A percentile compares a stretch with the other conserved stretches of the same genome.
Conservation (phyloP, 148 eudicot species). For the Vaccinium myrtillus region DNA sequence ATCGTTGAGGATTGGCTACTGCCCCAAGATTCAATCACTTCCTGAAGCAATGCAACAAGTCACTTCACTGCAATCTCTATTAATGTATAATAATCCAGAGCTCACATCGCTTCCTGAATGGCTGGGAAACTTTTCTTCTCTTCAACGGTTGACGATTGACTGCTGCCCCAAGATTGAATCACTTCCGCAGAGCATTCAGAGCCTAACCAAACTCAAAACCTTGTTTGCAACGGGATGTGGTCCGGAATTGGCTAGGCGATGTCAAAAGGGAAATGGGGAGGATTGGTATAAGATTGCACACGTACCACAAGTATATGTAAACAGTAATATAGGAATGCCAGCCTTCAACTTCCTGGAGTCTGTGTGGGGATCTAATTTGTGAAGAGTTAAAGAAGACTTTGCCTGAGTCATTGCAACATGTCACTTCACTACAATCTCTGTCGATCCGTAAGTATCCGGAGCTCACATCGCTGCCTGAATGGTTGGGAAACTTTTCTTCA, state of each 20-base stretch:
- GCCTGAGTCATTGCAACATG: not conserved
- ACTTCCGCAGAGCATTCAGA: no score
- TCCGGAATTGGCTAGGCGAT: no score
- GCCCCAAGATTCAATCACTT: no score
- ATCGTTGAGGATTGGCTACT: no score
- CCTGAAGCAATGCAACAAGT: not conserved
- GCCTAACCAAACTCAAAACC: no score
- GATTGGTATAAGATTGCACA: no score
- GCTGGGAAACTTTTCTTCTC: constrained; percentile 6
- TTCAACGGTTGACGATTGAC: not conserved
- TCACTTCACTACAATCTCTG: not conserved
- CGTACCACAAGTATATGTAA: no score
- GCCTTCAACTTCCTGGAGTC: no score
- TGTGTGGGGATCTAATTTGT: not conserved
- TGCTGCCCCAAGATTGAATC: no score
- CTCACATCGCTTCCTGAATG: constrained; percentile 10
- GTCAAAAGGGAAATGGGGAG: no score
- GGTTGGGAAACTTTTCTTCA: constrained; percentile 7
- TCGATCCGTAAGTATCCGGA: not conserved
- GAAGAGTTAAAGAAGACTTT: not conserved
- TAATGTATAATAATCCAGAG: not conserved
- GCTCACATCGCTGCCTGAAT: constrained; percentile 8
- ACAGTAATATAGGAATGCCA: no score
- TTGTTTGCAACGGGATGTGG: no score
- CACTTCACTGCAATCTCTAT: not conserved